Conservation (phyloP, 441 rosid species). For the Gossypium gossypioides region DNA sequence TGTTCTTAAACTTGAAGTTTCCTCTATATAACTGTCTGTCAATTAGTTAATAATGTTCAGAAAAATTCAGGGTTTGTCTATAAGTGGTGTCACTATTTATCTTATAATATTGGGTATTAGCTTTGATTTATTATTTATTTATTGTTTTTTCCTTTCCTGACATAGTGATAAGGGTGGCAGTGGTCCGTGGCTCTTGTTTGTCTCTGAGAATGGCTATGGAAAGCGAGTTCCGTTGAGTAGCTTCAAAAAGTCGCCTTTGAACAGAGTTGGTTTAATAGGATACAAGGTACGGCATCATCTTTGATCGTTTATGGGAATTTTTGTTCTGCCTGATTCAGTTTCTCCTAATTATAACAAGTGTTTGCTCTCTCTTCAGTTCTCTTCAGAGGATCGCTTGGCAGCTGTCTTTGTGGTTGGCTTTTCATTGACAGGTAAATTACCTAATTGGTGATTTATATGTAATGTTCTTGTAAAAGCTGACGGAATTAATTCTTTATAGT, state of each 20-base stretch:
- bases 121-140: background rate
- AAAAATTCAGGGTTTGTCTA: background rate
- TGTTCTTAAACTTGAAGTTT: background rate
- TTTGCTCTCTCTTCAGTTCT: slow-evolving; percentile 36
- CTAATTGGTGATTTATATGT: background rate
- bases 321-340: background rate
- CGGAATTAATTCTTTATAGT: background rate
- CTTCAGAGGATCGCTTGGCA: slow-evolving; percentile 62
- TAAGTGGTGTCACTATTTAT: background rate
- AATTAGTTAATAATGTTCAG: background rate
- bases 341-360: background rate
- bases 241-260: slow-evolving; percentile 46
- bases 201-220: slow-evolving; percentile 82
- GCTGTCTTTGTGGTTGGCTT: slow-evolving; percentile 89
- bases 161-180: slow-evolving; percentile 30
- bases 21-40: background rate
- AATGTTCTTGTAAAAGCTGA: background rate
- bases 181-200: slow-evolving; percentile 86
- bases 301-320: background rate
- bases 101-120: background rate
- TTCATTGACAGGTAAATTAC: slow-evolving; percentile 56
- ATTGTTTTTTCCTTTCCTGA: slow-evolving; percentile 9
- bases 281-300: slow-evolving; percentile 48
- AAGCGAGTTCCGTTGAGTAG: slow-evolving; percentile 88
- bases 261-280: slow-evolving; percentile 74